Conservation (phyloP, 2,329 filamentous ascomycete genomes). For the Orbilia quercus region DNA sequence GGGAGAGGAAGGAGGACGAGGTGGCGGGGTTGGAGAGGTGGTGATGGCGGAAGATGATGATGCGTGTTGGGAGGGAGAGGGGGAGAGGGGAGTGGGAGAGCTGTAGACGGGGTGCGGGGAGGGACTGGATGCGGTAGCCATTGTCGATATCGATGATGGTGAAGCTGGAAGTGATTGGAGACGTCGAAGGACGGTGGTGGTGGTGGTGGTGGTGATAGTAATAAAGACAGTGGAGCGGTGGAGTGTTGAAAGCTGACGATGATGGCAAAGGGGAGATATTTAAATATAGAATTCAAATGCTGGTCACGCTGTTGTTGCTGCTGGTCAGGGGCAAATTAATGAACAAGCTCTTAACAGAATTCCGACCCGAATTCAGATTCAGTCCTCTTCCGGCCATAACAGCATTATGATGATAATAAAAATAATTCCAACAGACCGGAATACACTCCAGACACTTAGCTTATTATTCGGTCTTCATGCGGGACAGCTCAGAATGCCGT, state of each 20-base stretch:
- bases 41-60: slow-evolving; percentile 30
- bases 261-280: background rate
- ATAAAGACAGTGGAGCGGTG: background rate
- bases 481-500: too few relatives aligned
- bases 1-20: slow-evolving; percentile 52
- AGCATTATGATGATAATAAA: too few relatives aligned
- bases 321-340: background rate
- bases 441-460: too few relatives aligned
- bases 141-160: background rate
- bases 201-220: slow-evolving; percentile 5
- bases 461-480: too few relatives aligned
- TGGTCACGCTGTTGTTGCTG: too few relatives aligned
- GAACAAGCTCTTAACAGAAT: too few relatives aligned
- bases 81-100: slow-evolving; percentile 35
- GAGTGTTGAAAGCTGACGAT: too few relatives aligned
- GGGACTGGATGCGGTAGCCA: slow-evolving; percentile 47
- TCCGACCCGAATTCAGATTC: background rate
- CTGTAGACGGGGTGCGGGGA: slow-evolving; percentile 41
- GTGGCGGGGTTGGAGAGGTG: slow-evolving; percentile 49
- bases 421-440: too few relatives aligned
- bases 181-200: background rate
- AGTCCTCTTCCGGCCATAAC: too few relatives aligned
- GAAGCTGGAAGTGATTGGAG: background rate
- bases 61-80: slow-evolving; percentile 27
- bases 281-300: too few relatives aligned